Conservation (phyloP, 257 asterid species). For the Solanum chilense region DNA sequence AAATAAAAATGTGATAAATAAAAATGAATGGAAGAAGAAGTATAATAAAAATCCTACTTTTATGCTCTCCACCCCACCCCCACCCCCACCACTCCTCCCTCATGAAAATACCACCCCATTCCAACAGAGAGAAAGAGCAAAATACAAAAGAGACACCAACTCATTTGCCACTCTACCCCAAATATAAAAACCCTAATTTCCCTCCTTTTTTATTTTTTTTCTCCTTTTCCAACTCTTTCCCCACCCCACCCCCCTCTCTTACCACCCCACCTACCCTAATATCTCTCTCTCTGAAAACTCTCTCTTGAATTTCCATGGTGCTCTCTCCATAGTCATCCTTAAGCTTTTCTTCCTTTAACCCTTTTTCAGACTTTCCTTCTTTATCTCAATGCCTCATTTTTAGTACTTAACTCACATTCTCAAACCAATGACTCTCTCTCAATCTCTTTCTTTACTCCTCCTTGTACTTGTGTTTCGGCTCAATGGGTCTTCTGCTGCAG, state of each 20-base stretch:
- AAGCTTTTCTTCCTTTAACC: neutral
- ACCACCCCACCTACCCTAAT: conserved; percentile 4
- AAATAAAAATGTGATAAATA: no score
- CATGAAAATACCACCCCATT: neutral
- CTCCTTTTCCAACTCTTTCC: conserved; percentile 1
- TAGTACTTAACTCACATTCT: conserved; percentile 8
- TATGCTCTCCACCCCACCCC: neutral
- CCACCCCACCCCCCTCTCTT: neutral
- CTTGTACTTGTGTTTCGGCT: conserved; percentile 11
- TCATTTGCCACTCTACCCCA: conserved; percentile 11
- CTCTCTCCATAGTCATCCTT: neutral
- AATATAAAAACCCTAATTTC: conserved; percentile 39
- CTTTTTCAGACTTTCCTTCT: neutral
- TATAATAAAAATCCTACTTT: no score
- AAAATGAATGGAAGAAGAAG: neutral
- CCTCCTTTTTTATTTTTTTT: neutral
- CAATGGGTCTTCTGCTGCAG: conserved; percentile 21
- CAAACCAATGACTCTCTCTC: neutral
- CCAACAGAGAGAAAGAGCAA: neutral
- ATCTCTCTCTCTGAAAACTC: neutral
- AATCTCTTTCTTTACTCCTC: conserved; percentile 2
- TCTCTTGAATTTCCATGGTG: neutral
- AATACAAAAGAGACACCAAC: conserved; percentile 6
- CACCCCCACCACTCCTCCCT: neutral
- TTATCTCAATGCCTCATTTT: conserved; percentile 36